These are phyloP conservation scores for Amyloporia xantha DNA, from an alignment of 768 basidiomycete genomes.

Conservation along the genomic window DNA sequence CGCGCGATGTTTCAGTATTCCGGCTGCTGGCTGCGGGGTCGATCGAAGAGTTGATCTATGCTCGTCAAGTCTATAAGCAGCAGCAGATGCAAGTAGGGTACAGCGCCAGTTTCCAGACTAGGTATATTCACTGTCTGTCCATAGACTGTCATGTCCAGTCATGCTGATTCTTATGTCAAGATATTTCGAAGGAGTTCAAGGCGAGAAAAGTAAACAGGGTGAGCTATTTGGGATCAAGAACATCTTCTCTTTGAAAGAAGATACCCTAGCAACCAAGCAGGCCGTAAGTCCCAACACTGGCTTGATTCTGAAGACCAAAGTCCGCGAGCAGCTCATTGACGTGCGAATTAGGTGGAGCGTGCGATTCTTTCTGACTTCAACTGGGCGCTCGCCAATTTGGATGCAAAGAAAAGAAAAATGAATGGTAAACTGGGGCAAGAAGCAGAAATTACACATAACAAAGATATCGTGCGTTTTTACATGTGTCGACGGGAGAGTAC, in stretches of 20 bases:
- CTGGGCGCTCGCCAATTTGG: slow-evolving; percentile 72
- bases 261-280: slow-evolving; percentile 63
- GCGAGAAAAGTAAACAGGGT: slow-evolving; percentile 64
- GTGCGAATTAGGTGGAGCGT: slow-evolving; percentile 69
- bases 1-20: slow-evolving; percentile 77
- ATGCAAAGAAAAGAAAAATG: slow-evolving; percentile 30
- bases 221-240: slow-evolving; percentile 85
- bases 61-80: slow-evolving; percentile 87
- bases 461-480: slow-evolving; percentile 13
- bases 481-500: neutral
- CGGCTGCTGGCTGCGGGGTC: slow-evolving; percentile 83
- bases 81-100: slow-evolving; percentile 93
- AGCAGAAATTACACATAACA: slow-evolving; percentile 19
- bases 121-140: slow-evolving; percentile 41
- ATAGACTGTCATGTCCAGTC: neutral
- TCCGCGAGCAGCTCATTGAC: no score
- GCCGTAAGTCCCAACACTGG: slow-evolving; percentile 45
- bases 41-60: slow-evolving; percentile 83
- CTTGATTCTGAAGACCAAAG: no score
- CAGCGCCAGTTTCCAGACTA: slow-evolving; percentile 74
- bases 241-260: slow-evolving; percentile 74
- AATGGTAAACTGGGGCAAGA: slow-evolving; percentile 40
- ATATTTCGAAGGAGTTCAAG: slow-evolving; percentile 80
- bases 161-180: slow-evolving; percentile 29
- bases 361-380: slow-evolving; percentile 70